Base-by-base conservation (phyloP, 2,329 filamentous ascomycete species). In the Sporothrix euskadiensis region DNA sequence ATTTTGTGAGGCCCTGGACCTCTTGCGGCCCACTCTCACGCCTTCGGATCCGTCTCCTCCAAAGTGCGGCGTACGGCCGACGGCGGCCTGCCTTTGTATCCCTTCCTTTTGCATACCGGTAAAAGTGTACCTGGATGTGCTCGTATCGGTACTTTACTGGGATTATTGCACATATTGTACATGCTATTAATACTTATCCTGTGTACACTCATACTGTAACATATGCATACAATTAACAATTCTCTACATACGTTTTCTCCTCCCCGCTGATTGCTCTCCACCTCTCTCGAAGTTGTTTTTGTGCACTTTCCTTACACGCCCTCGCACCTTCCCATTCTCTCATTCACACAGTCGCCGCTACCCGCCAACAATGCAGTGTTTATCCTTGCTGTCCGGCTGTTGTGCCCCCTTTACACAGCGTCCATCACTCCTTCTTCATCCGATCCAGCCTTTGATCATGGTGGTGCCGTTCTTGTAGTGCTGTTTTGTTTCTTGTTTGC, bases 21-120 rank as follows among this genome's bases (percentile, higher is more conserved):
- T 44, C 59, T 14, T 56, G 22, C 30, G 30, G 8, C 5, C 2
- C 35, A 12, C 35, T 22, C 59, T 26, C 35, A 26, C 49, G 68
- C n/a, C 22, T 16, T 57, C 49, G 10, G 32, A 19, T 19, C 68
- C 35, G 49, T 22, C 30, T 4, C 16, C 52, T 57, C 32, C 68
- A 35, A 70, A 32, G 32, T 44, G 16, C 52, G 68, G 68, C 52
- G 52, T 70, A 57, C 68, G 52, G 49, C 52, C 49, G 49, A 70
- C 68, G 68, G 9, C 35, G 52, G 44, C 22, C 35, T 47, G 3
- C 52, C 68, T 44, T 9, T 26, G 39, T 26, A 35, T 30, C 57
- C 16, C 10, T 26, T 4, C 22, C 52, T 56, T 30, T 12, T 30
- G 65, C 65, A 68, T 14, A 35, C 44, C 47, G 44, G 19, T 22